Evolutionary conservation across 164 flowering plant genomes (phyloP).

Genomic region (Magnolia kwangsiensis): DNA sequence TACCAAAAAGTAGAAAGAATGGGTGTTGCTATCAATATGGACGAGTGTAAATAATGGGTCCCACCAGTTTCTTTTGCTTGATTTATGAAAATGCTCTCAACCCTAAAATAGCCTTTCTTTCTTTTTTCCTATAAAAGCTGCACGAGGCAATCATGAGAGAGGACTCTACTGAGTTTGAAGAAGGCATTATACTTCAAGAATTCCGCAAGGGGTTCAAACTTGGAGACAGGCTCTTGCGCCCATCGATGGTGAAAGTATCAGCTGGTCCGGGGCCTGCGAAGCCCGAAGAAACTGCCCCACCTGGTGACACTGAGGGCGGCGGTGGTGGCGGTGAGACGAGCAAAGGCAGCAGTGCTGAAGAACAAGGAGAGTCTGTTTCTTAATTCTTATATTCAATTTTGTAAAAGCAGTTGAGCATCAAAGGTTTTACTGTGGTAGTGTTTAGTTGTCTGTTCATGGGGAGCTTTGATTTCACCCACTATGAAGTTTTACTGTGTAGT

Average conservation of each 20-base stretch:
- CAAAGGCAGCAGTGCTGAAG: constrained; percentile 18
- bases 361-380: constrained; percentile 18
- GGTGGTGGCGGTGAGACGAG: constrained; percentile 11
- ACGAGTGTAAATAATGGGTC: not conserved
- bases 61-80: not conserved
- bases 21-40: not conserved
- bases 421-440: not conserved
- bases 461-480: not conserved
- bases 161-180: constrained; percentile 73
- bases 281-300: constrained; percentile 29
- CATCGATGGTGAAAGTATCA: constrained; percentile 93
- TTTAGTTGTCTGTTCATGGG: not conserved
- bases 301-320: constrained; percentile 11
- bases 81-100: not conserved
- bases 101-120: not conserved
- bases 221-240: constrained; percentile 80
- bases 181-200: constrained; percentile 62
- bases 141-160: constrained; percentile 96
- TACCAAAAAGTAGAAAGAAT: too few relatives aligned
- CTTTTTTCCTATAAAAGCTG: constrained; percentile 33
- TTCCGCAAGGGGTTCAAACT: constrained; percentile 81
- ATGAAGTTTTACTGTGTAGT: too few relatives aligned
- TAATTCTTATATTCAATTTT: constrained; percentile 23
- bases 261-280: constrained; percentile 89
- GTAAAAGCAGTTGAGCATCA: constrained; percentile 13